phyloP scores from a whole-genome alignment of 306 rosid genomes.

The Acacia confusa region DNA sequence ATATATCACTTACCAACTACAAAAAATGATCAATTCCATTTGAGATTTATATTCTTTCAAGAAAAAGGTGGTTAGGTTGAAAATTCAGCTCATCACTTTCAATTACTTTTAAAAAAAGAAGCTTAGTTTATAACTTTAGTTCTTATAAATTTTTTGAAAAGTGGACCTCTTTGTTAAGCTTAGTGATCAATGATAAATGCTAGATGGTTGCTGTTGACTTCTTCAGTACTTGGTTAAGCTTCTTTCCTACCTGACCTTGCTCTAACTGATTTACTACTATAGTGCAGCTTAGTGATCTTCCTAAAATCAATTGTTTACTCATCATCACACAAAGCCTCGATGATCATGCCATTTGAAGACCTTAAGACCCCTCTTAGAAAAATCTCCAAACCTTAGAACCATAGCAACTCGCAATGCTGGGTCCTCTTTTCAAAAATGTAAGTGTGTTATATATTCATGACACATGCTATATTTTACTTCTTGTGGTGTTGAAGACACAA shows the following conservation, averaged over 20 bases:
- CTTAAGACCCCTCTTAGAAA: constrained; percentile 67
- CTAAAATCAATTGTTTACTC: constrained; percentile 73
- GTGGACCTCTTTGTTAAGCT: no score
- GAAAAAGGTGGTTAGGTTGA: no score
- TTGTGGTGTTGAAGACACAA: constrained; percentile 10
- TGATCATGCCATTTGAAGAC: constrained; percentile 98
- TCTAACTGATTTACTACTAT: constrained; percentile 38
- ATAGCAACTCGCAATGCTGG: constrained; percentile 93
- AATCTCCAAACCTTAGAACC: constrained; percentile 62
- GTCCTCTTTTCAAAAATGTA: constrained; percentile 84
- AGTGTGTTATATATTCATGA: constrained; percentile 25
- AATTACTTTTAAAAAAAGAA: no score
- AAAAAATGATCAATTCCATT: no score
- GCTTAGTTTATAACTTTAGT: no score
- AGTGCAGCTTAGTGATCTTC: constrained; percentile 89
- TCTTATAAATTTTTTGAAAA: no score
- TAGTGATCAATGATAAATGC: constrained; percentile 24
- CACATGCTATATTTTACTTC: neutral
- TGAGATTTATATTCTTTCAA: no score
- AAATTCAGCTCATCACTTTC: no score
- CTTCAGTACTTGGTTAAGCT: constrained; percentile 4
- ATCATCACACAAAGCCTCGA: constrained; percentile 96
- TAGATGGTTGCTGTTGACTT: constrained; percentile 9
- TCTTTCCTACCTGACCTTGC: constrained; percentile 4
- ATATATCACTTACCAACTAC: no score